Conservation (phyloP, 2,329 filamentous ascomycete genomes). For the Tolypocladium tropicale region DNA sequence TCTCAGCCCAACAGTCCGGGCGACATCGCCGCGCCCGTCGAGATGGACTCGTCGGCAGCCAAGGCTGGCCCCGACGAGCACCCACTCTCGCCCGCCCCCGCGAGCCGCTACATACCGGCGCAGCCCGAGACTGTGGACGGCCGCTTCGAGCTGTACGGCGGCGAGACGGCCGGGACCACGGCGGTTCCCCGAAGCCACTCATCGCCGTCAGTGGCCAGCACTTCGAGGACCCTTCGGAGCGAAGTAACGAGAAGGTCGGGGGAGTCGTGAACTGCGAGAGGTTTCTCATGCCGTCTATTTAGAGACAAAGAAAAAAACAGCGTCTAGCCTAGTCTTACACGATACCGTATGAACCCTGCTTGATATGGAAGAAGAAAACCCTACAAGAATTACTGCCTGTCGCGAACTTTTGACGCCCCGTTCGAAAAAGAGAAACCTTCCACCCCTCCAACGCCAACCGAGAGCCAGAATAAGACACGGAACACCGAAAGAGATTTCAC, state of each 20-base stretch:
- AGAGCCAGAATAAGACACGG: not conserved
- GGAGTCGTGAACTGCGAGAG: constrained; percentile 3
- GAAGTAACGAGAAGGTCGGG: not conserved
- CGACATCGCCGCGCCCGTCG: constrained; percentile 41
- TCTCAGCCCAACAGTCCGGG: constrained; percentile 19
- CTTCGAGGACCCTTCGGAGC: not conserved
- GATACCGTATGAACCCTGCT: constrained; percentile 12
- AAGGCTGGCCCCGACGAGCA: constrained; percentile 1
- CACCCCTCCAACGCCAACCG: not conserved
- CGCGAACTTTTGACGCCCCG: not conserved
- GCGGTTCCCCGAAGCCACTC: not conserved
- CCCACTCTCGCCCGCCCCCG: constrained; percentile 5
- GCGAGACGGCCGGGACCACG: constrained; percentile 11
- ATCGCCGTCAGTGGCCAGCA: not conserved
- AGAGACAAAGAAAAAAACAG: no score
- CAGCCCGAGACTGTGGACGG: constrained; percentile 18
- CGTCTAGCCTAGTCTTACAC: constrained; percentile 18
- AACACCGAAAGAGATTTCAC: not conserved
- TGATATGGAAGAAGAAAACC: not conserved
- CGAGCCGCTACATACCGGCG: not conserved
- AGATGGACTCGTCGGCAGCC: constrained; percentile 34
- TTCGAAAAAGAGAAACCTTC: not conserved
- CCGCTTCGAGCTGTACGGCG: constrained; percentile 35
- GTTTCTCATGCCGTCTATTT: constrained; percentile 9
- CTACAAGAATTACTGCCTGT: not conserved